Evolutionary conservation across 306 rosid genomes (phyloP).

Genomic region (Urtica urens): DNA sequence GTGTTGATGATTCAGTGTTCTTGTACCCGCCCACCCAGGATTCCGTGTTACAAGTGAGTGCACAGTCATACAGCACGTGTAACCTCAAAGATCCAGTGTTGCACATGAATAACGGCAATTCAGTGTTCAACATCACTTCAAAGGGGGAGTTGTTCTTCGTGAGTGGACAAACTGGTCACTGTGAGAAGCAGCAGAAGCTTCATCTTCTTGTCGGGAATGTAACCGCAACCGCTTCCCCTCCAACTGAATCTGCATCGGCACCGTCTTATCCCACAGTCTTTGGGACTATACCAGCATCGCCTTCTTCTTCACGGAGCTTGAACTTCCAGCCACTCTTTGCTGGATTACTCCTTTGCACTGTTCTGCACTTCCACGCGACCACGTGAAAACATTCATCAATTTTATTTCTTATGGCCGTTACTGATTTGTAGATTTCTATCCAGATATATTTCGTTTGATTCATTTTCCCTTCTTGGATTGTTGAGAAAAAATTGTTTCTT

Average conservation of each 20-base stretch:
- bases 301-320: conserved; percentile 25
- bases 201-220: conserved; percentile 43
- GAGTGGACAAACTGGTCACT: conserved; percentile 56
- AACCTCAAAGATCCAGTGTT: conserved; percentile 65
- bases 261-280: conserved; percentile 69
- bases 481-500: no score
- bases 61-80: conserved; percentile 52
- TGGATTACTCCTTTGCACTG: no score
- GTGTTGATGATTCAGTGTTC: conserved; percentile 41
- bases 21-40: conserved; percentile 94
- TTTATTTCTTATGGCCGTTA: no score
- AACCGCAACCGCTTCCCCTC: conserved; percentile 24
- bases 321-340: conserved; percentile 18
- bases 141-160: conserved; percentile 65
- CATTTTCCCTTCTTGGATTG: no score
- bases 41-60: conserved; percentile 72
- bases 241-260: conserved; percentile 38
- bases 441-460: no score
- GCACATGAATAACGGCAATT: conserved; percentile 70
- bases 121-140: conserved; percentile 64
- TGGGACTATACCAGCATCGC: conserved; percentile 64
- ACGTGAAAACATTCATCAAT: no score
- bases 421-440: no score
- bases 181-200: conserved; percentile 67
- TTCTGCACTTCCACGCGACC: no score